Evolutionary conservation across 768 basidiomycete species (phyloP), one percentile per base, ranked within the genome.

Genomic region (Boletus edulis): DNA sequence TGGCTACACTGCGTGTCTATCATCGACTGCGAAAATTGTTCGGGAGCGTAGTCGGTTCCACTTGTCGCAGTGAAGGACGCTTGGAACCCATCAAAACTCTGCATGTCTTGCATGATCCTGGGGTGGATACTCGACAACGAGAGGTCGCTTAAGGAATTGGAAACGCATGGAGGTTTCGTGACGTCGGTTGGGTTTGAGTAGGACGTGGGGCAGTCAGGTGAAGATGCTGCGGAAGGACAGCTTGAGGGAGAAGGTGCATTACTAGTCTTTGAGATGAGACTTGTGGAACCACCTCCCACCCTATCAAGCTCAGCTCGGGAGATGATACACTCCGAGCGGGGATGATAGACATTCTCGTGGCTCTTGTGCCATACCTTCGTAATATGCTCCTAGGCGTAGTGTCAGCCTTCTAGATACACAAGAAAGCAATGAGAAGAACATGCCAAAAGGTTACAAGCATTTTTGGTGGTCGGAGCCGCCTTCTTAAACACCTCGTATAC

Each of bases 91-190:
- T 79, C 75, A 51, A 77, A 76, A 29, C 66, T 64, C 31, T 74
- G 74, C 73, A 84, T 68, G 59, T 85, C 84, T 42, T 80, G 77
- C 54, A 77, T 76, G 55, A 87, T 80, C 43, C 68, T 57, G 5
- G 68, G 70, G 27, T 71, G 68, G 42, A 71, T 55, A 20, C 44
- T 62, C n/a, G 49, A 53, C 5, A 43, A 22, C 7, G 45, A 37
- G 15, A 57, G 10, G 14, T 63, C 63, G 7, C 45, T 42, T 20
- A 59, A 20, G 31, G 49, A 34, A 31, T 38, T 51, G 10, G 56
- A 52, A 34, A 15, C n/a, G 8, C 31, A 18, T 5, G 58, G 6
- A 18, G 51, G 49, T 13, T 38, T 44, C n/a, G 42, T 18, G 34
- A n/a, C 29, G 43, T 18, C 39, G 15, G 35, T 47, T 15, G 39